Evolutionary conservation across 2,329 filamentous ascomycete genomes (phyloP), one percentile per base, ranked within the genome.

Genomic region (Rugonectria rugulosa): DNA sequence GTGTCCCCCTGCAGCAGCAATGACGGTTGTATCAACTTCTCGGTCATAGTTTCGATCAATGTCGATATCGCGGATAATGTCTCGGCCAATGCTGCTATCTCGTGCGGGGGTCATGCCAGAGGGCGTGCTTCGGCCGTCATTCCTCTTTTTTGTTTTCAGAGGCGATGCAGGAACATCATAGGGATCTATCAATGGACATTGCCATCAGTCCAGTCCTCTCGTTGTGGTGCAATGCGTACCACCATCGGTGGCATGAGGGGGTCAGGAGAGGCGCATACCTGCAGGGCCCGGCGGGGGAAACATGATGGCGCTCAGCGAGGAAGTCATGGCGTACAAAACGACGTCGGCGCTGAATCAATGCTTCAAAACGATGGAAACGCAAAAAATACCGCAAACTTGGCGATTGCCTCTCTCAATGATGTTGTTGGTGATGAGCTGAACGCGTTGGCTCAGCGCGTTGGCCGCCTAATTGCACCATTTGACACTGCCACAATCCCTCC

Each of bases 121-220:
- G 14, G 63, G 57, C 17, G 58, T 57, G 10, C 50, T 55, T 0
- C 45, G 20, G 24, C 37, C 29, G 42, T 62, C 62, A 17, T 47
- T 42, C 48, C 50, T 57, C 32, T 54, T 53, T 42, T 47, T 47
- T 6, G 53, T 31, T 31, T 44, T 56, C 17, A 40, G 26, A 2
- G 65, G 65, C 32, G 66, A 68, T 36, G 32, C 34, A 24, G 65
- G 64, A 20, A 67, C 52, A 26, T 67, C 64, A 57, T 68, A 68
- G 4, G 59, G 65, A 43, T 67, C 66, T 68, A 41, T 14, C 20
- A n/a, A 15, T n/a, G 32, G 46, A 51, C 14, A 15, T 42, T 17
- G 15, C 5, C 17, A 23, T 56, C 32, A 56, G 53, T 17, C 41
- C 8, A 40, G 5, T n/a, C n/a, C n/a, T 10, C n/a, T 6, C 29